Conservation (phyloP, 306 rosid genomes). For the Trifolium dubium region DNA sequence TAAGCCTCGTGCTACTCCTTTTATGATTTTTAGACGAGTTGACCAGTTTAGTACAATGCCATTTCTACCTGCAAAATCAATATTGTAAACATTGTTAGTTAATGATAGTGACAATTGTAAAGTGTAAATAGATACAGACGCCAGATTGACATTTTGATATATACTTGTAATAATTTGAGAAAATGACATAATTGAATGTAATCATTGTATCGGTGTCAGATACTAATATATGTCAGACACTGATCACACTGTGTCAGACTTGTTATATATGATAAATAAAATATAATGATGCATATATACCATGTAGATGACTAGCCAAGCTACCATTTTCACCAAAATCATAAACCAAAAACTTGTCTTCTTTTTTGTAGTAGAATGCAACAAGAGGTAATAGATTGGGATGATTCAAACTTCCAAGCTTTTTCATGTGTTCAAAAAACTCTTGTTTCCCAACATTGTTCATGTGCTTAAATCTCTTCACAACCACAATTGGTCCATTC, state of each 20-base stretch:
- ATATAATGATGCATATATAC: constrained; percentile 37
- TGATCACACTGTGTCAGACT: no score
- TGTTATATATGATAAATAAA: neutral
- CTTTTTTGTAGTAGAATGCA: constrained; percentile 57
- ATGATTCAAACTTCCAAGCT: constrained; percentile 64
- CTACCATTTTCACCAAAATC: constrained; percentile 56
- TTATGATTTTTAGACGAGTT: constrained; percentile 68
- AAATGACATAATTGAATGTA: no score
- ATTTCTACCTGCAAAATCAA: constrained; percentile 50
- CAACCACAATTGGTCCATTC: constrained; percentile 62
- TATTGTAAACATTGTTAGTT: no score
- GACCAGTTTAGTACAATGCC: constrained; percentile 56
- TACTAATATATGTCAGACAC: no score
- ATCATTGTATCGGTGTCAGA: no score
- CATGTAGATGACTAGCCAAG: constrained; percentile 67
- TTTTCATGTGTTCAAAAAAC: constrained; percentile 60
- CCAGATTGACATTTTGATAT: no score
- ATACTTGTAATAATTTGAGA: no score
- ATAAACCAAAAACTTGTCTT: constrained; percentile 59
- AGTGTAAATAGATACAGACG: no score
- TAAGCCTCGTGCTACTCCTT: constrained; percentile 72
- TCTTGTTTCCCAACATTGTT: constrained; percentile 61
- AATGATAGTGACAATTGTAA: no score
- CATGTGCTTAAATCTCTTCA: constrained; percentile 78
- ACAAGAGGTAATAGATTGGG: constrained; percentile 60